These are phyloP conservation scores for Colletotrichum simmondsii DNA, from an alignment of 2,329 filamentous ascomycete species.

Conservation along the genomic window DNA sequence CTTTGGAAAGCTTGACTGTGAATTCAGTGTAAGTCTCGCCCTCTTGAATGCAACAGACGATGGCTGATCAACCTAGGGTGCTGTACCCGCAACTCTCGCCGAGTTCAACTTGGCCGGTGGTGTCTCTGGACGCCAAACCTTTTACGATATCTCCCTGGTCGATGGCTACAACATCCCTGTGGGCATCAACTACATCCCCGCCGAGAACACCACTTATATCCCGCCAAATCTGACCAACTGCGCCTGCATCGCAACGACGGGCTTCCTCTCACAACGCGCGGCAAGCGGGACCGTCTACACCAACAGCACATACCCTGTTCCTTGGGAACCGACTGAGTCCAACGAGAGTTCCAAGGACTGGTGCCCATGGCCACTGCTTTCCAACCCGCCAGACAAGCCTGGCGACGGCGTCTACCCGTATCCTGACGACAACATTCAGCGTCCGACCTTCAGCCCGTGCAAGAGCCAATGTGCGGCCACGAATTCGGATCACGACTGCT, in stretches of 20 bases:
- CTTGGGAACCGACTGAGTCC: constrained; percentile 71
- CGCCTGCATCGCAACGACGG: constrained; percentile 78
- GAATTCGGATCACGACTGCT: constrained; percentile 76
- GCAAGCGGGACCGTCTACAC: constrained; percentile 68
- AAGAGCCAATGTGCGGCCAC: constrained; percentile 80
- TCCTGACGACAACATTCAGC: constrained; percentile 77
- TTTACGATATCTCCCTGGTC: constrained; percentile 87
- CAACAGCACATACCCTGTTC: constrained; percentile 74
- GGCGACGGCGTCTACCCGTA: constrained; percentile 84
- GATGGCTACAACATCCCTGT: constrained; percentile 86
- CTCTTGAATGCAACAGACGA: background rate
- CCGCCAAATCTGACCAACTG: constrained; percentile 82
- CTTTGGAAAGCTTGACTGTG: constrained; percentile 75
- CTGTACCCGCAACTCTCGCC: constrained; percentile 79
- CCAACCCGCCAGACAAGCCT: constrained; percentile 74
- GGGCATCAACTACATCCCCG: constrained; percentile 69
- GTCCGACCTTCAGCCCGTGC: constrained; percentile 81
- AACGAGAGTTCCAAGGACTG: constrained; percentile 70
- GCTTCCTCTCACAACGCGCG: constrained; percentile 66
- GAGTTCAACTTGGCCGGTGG: constrained; percentile 83
- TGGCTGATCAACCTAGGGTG: constrained; percentile 61
- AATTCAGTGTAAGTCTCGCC: constrained; percentile 67
- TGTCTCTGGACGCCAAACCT: constrained; percentile 69
- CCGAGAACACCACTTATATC: constrained; percentile 72
- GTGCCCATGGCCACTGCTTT: constrained; percentile 85